phyloP scores from a whole-genome alignment of 768 basidiomycete genomes.

The Candolleomyces eurysporus region DNA sequence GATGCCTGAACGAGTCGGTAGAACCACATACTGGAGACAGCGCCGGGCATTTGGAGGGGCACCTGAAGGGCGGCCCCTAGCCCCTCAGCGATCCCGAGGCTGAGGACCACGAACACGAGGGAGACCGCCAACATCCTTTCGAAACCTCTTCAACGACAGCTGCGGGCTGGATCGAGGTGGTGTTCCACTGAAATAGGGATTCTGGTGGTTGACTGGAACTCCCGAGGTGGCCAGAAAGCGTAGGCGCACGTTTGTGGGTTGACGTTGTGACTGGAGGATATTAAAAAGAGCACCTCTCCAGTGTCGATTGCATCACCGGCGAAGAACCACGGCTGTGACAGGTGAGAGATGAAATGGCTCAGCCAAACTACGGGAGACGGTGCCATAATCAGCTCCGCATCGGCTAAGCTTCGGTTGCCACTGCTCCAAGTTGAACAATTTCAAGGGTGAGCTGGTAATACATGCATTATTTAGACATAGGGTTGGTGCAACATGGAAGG shows the following conservation, averaged over 20 bases:
- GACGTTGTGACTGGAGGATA: constrained; percentile 2
- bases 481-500: neutral
- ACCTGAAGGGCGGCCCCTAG: constrained; percentile 2
- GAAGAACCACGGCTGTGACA: too few species aligned
- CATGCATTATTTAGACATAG: neutral
- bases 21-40: neutral
- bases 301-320: neutral
- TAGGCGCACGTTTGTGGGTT: constrained; percentile 33
- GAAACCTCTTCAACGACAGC: neutral
- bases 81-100: neutral
- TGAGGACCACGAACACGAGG: neutral
- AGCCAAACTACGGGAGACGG: too few species aligned
- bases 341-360: too few species aligned
- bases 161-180: neutral
- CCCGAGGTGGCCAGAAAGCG: constrained; percentile 9
- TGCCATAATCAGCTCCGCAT: neutral
- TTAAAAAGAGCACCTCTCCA: neutral
- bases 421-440: neutral
- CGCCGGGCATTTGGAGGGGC: neutral
- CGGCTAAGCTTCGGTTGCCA: neutral
- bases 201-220: neutral
- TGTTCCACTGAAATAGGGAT: neutral
- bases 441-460: neutral
- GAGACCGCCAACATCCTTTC: neutral
- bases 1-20: neutral